phyloP scores from a whole-genome alignment of 176 grass and related monocot genomes.

The Melocanna baccifera region DNA sequence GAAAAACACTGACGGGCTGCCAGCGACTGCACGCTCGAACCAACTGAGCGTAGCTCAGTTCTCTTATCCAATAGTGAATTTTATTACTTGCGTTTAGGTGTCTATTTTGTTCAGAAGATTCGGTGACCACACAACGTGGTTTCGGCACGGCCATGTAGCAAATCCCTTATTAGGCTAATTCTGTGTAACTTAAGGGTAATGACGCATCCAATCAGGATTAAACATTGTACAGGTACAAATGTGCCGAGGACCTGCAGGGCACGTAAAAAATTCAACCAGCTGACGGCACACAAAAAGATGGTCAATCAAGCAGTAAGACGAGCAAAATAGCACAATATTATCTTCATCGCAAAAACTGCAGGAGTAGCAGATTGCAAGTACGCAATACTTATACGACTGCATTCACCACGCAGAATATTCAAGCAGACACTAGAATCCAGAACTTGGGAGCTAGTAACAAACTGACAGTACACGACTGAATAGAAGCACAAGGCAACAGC shows the following conservation, averaged over 20 bases:
- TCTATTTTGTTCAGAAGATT: background rate
- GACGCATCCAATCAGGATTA: background rate
- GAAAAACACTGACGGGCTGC: no score
- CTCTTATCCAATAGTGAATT: no score
- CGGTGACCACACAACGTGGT: background rate
- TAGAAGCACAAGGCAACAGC: background rate
- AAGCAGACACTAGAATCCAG: background rate
- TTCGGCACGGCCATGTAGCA: background rate
- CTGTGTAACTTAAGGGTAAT: background rate
- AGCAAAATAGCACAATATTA: background rate
- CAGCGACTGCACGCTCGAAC: no score
- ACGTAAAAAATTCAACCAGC: background rate
- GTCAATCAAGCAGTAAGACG: background rate
- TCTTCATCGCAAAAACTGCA: slow-evolving; percentile 15
- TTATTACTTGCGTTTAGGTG: background rate
- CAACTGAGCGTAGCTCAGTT: no score
- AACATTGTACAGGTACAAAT: background rate
- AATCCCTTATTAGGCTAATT: background rate
- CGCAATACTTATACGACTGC: background rate
- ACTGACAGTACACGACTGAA: background rate
- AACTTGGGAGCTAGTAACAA: background rate
- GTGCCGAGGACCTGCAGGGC: background rate
- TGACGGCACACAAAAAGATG: background rate
- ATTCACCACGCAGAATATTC: background rate
- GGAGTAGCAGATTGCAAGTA: background rate